A percentile compares a stretch with the other conserved stretches of the same genome.
These are phyloP conservation scores for Fusarium sp. DNA, from an alignment of 2,329 filamentous ascomycete genomes.

Conservation along the genomic window DNA sequence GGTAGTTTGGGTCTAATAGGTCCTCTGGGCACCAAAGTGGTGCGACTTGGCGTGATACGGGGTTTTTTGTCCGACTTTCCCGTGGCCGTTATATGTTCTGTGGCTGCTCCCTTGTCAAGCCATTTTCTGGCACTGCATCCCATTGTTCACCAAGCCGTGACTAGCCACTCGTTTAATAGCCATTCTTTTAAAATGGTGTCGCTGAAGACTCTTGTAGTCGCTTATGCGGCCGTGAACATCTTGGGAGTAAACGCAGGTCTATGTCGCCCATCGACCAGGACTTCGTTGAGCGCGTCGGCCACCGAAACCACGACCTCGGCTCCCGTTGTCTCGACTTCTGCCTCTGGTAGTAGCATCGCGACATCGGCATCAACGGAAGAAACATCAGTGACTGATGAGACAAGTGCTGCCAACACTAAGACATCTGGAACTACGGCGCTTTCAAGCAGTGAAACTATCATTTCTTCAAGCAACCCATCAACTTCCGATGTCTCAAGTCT, in stretches of 20 bases:
- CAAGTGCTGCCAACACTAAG: not conserved
- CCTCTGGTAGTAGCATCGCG: not conserved
- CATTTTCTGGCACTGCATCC: not conserved
- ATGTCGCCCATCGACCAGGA: not conserved
- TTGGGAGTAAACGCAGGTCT: not conserved
- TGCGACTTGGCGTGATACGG: not conserved
- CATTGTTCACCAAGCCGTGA: not conserved
- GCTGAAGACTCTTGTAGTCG: not conserved
- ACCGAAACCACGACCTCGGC: not conserved
- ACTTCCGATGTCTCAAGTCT: not conserved
- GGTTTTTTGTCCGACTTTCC: not conserved
- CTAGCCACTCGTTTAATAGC: not conserved
- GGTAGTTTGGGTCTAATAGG: not conserved
- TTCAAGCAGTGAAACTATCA: not conserved
- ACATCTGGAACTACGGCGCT: not conserved
- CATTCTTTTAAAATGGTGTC: slow-evolving; percentile 14
- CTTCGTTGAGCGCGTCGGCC: not conserved
- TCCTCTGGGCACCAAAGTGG: not conserved
- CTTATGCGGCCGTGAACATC: not conserved
- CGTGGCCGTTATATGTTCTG: not conserved
- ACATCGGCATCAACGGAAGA: not conserved
- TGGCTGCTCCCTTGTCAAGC: too few relatives aligned
- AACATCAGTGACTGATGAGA: not conserved
- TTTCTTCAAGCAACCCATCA: not conserved
- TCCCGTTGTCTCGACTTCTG: not conserved